phyloP scores from a whole-genome alignment of 1,284 basidiomycete species.

The Cryptococcus sp. region DNA sequence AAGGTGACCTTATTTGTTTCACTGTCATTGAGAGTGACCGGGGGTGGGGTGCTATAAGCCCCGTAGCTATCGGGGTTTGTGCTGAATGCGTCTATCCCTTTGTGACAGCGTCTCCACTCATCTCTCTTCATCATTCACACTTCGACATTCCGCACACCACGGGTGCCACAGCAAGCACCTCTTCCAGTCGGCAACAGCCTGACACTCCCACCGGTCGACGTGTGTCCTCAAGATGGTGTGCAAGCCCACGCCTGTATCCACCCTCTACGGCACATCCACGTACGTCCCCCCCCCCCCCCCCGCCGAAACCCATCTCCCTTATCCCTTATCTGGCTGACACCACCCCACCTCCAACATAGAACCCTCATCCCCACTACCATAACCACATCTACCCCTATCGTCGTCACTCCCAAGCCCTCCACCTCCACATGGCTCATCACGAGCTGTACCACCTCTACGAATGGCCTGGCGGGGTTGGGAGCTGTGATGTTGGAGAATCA shows the following conservation, averaged over 20 bases:
- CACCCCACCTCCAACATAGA: background rate
- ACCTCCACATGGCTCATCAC: constrained; percentile 8
- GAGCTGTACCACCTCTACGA: constrained; percentile 1
- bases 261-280: constrained; percentile 20
- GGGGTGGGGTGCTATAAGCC: too few species aligned
- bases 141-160: too few species aligned
- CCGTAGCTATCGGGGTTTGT: too few species aligned
- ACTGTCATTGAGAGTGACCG: too few species aligned
- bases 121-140: too few species aligned
- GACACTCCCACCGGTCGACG: background rate
- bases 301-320: background rate
- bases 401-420: constrained; percentile 6
- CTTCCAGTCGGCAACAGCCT: too few species aligned
- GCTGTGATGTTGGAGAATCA: background rate
- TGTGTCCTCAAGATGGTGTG: constrained; percentile 5
- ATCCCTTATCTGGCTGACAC: background rate
- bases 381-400: constrained; percentile 7
- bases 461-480: background rate
- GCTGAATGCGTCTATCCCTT: too few species aligned
- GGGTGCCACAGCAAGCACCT: too few species aligned
- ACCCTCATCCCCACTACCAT: constrained; percentile 11
- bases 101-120: too few species aligned
- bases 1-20: too few species aligned
- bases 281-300: constrained; percentile 7
- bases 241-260: constrained; percentile 17